Evolutionary conservation across 176 grass and related monocot genomes (phyloP), one percentile per base, ranked within the genome.

Genomic region (Chloris gayana): DNA sequence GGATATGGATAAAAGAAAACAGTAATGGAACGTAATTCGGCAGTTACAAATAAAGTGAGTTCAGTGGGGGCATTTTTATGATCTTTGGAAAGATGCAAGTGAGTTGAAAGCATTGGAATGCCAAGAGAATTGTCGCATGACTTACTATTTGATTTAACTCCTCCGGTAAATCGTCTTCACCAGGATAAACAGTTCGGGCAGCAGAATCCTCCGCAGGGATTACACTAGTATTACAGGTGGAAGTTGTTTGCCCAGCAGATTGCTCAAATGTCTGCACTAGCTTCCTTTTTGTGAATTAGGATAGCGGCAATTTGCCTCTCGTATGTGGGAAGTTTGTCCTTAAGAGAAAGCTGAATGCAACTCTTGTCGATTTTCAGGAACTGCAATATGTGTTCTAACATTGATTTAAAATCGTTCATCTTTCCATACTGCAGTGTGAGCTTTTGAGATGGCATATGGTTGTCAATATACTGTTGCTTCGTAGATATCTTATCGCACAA

Each of bases 141-240:
- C 58, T 69, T 66, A 92, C 93, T 87, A 83, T 92, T 67, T 95
- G 82, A 82, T 89, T 88, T n/a, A 65, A 46, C 70, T 95, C 87
- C 74, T 95, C 89, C 25, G 85, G 86, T 69, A 64, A 83, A 87
- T 92, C 87, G 45, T 38, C 64, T 24, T 35, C 35, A 73, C 72
- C 72, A 67, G 63, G 11, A 69, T 75, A 60, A 70, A 74, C 83
- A 64, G 89, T 90, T 82, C 85, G 89, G 78, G 84, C 82, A 83
- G 82, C 81, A 32, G 75, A 84, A 67, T 92, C 82, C 70, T 92
- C 82, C 70, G 73, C 56, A 70, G 89, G 57, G 57, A 27, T 14
- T 26, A n/a, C 5, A 14, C 57, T 60, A 60, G 57, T 14, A 60
- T 5, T 60, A 66, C 85, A 88, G 81, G 30, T 66, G 59, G 89